Percentiles rank a stretch among this genome's conserved stretches.
These are phyloP conservation scores for Pseudomassariella vexata DNA, from an alignment of 2,329 filamentous ascomycete genomes.

Conservation along the genomic window DNA sequence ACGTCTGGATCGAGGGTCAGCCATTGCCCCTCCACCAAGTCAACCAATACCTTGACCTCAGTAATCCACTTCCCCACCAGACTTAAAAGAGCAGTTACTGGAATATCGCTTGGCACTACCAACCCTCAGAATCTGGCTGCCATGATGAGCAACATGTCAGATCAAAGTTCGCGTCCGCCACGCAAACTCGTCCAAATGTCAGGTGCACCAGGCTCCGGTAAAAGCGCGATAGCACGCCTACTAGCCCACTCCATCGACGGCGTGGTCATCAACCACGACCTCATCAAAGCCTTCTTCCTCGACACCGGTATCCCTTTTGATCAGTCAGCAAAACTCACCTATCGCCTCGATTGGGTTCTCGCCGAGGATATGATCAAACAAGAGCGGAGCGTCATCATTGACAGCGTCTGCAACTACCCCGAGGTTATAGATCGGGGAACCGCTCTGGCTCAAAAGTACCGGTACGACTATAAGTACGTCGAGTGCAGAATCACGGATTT, in stretches of 20 bases:
- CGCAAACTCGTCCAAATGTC: slow-evolving; percentile 27
- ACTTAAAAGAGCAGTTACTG: too few relatives aligned
- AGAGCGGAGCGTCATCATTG: slow-evolving; percentile 27
- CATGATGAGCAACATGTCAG: neutral
- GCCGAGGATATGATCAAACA: slow-evolving; percentile 28
- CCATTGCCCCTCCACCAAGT: too few relatives aligned
- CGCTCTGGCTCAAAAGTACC: slow-evolving; percentile 17
- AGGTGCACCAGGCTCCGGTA: slow-evolving; percentile 31
- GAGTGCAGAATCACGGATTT: slow-evolving; percentile 9
- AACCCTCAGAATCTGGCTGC: too few relatives aligned
- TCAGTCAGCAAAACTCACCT: slow-evolving; percentile 22
- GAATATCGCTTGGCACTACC: too few relatives aligned
- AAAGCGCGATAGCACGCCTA: slow-evolving; percentile 27
- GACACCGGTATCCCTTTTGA: slow-evolving; percentile 20
- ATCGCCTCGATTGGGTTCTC: slow-evolving; percentile 28
- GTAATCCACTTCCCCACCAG: too few relatives aligned
- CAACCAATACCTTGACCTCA: too few relatives aligned
- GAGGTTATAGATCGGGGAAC: slow-evolving; percentile 23
- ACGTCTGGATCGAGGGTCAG: too few relatives aligned
- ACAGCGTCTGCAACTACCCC: slow-evolving; percentile 30
- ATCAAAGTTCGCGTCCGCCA: too few relatives aligned
- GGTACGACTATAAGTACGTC: slow-evolving; percentile 15
- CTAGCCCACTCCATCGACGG: slow-evolving; percentile 20
- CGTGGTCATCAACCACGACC: slow-evolving; percentile 30
- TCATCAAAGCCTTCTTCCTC: slow-evolving; percentile 27